Evolutionary conservation across 805 yeast genomes (phyloP), one percentile per base, ranked within the genome.

Genomic region (Wickerhamiella bombiphila): DNA sequence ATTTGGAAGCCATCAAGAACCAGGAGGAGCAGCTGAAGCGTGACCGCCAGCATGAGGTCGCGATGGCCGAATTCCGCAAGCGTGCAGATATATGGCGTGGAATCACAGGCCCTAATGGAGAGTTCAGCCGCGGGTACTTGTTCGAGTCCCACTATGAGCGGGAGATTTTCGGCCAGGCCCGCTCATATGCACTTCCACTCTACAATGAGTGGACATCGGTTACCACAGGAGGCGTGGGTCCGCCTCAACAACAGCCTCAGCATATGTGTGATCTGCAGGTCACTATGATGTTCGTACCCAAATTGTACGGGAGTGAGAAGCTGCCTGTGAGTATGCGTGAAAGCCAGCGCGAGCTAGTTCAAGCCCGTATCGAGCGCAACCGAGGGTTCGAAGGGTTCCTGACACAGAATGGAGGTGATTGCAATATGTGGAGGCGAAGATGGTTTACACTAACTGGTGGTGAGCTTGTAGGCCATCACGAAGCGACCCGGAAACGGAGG

Each of bases 331-430:
- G 80, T 46, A 72, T 77, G 49, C 63, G 61, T 42, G 61, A 68
- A 29, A 47, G 49, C 32, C 44, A 39, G 28, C 32, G 30, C 29
- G 40, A 31, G 60, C 64, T 11, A 51, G 49, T 38, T 45, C 5
- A 46, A 59, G 32, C 48, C 36, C 2, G 57, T 22, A 37, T 41
- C 25, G 59, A 60, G 62, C 42, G 39, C 19, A 38, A 61, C 16
- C 51, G 51, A 6, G 35, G 38, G 9, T 30, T 51, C 76, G 44
- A 81, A 54, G 96, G 96, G 0, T 80, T 65, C 53, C 60, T 86
- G 59, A 74, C 76, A 47, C 97, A 86, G 59, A 86, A 81, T 51
- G 97, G 97, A 18, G 96, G 96, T 4, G 97, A 86, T 60, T 72
- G 93, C 50, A 71, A 67, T n/a, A 64, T 67, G 24, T 74, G 86